A percentile compares a stretch with the other conserved stretches of the same genome.
Evolutionary conservation across 805 yeast species (phyloP).

Genomic region (Yarrowia divulgata): DNA sequence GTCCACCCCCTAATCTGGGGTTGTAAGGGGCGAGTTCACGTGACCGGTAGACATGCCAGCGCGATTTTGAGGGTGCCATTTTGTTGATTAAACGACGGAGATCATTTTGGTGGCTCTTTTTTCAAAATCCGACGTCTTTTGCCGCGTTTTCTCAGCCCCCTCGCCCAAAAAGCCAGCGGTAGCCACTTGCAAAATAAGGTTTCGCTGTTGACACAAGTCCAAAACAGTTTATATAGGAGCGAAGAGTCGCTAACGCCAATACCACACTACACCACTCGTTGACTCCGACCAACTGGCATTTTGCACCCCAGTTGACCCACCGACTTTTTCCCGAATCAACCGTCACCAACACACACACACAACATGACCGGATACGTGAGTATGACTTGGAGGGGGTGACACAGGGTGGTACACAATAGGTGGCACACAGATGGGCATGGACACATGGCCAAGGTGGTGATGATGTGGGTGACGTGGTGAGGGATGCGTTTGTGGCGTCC

Average conservation of each 20-base stretch:
- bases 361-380: conserved; percentile 31
- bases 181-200: conserved; percentile 11
- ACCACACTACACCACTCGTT: neutral
- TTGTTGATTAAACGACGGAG: too few relatives aligned
- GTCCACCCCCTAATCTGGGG: conserved; percentile 13
- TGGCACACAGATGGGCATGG: neutral
- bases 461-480: too few relatives aligned
- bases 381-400: neutral
- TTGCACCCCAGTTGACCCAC: too few relatives aligned
- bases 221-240: conserved; percentile 17
- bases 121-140: neutral
- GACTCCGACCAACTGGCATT: conserved; percentile 4
- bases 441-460: too few relatives aligned
- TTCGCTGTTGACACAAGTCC: conserved; percentile 11
- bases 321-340: too few relatives aligned
- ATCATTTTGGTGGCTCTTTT: neutral
- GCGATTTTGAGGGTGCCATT: too few relatives aligned
- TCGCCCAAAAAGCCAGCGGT: neutral
- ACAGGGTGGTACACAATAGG: neutral
- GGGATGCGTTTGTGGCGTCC: too few relatives aligned
- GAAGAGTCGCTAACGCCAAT: neutral
- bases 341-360: conserved; percentile 17
- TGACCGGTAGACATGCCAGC: too few relatives aligned
- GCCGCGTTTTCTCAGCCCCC: neutral
- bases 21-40: too few relatives aligned